Evolutionary conservation across 1,284 basidiomycete species (phyloP), one percentile per base, ranked within the genome.

Genomic region (Cryptococcus neoformans): DNA sequence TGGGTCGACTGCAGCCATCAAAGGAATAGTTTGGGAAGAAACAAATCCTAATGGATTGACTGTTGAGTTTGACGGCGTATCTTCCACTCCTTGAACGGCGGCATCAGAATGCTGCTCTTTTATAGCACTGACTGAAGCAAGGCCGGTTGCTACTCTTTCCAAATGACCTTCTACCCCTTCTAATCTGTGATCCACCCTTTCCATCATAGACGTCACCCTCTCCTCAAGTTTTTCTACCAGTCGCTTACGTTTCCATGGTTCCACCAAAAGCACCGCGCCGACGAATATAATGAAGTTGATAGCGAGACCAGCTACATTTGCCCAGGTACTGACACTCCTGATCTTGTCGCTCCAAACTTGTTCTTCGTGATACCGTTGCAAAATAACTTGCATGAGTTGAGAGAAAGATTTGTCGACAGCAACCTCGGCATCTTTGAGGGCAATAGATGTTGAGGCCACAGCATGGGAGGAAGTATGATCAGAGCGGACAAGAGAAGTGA

Each of bases 281-380:
- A 96, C 76, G 73, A 97, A 97, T 44, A 97, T 88, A 49, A 89
- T 63, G 75, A 96, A 78, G 77, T 97, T 97, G 60, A 93, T 83
- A 9, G 85, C 86, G 17, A 96, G 82, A 49, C 85, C 92, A 2
- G 85, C 86, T 57, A 96, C 80, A 47, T 87, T 87, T 1, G 90
- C 92, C 74, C 94, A 95, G 6, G 92, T 95, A 55, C 89, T 90
- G 44, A 90, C 88, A 64, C 89, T 90, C 44, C 93, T 84, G 62
- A 97, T 95, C 80, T 97, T 97, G 80, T 97, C 93, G 58, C 89
- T 92, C 93, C 93, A 97, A 5, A 95, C 86, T 75, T 97, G 93
- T 73, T 62, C 92, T 76, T 96, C 93, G 78, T 96, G 93, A 73
- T 96, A 96, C 36, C 92, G 69, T 54, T 70, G 64, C 9, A 96